Percentiles rank a stretch among this genome's conserved stretches.
Evolutionary conservation across 345 rosid genomes (phyloP).

Genomic region (Erysimum cheiranthoides): DNA sequence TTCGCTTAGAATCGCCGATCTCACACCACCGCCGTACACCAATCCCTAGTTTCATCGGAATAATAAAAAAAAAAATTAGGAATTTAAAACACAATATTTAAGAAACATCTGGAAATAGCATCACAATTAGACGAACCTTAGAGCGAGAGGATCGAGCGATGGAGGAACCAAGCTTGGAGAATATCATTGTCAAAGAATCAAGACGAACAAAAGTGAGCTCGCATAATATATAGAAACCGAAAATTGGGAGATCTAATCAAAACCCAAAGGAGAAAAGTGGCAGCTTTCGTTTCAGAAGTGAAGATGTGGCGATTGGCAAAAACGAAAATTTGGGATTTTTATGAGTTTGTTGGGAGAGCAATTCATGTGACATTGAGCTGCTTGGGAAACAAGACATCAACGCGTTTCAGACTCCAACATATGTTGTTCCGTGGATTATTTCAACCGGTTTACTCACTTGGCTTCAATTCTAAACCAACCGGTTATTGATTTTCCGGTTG

Average conservation of each 20-base stretch:
- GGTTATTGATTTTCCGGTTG: slow-evolving; percentile 6
- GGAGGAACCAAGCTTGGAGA: slow-evolving; percentile 64
- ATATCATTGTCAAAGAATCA: slow-evolving; percentile 53
- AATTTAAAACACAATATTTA: neutral
- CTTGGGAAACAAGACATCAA: slow-evolving; percentile 42
- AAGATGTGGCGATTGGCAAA: slow-evolving; percentile 10
- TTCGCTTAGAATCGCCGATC: slow-evolving; percentile 46
- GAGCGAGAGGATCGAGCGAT: slow-evolving; percentile 62
- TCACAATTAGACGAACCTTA: slow-evolving; percentile 44
- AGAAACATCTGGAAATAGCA: neutral
- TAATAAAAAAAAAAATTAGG: neutral
- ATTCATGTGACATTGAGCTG: neutral
- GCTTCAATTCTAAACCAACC: neutral
- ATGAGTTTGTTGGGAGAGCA: neutral
- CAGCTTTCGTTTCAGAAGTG: slow-evolving; percentile 30
- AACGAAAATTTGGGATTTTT: slow-evolving; percentile 20
- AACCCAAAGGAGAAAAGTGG: slow-evolving; percentile 9
- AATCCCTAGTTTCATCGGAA: slow-evolving; percentile 41
- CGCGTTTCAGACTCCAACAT: slow-evolving; percentile 41
- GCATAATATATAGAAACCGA: slow-evolving; percentile 30
- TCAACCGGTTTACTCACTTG: slow-evolving; percentile 27
- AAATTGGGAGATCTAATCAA: slow-evolving; percentile 31
- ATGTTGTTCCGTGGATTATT: slow-evolving; percentile 13
- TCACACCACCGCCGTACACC: slow-evolving; percentile 40
- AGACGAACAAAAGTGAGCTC: slow-evolving; percentile 17